Base-by-base conservation (phyloP, 2,329 filamentous ascomycete species). In the Verticillium dahliae region DNA sequence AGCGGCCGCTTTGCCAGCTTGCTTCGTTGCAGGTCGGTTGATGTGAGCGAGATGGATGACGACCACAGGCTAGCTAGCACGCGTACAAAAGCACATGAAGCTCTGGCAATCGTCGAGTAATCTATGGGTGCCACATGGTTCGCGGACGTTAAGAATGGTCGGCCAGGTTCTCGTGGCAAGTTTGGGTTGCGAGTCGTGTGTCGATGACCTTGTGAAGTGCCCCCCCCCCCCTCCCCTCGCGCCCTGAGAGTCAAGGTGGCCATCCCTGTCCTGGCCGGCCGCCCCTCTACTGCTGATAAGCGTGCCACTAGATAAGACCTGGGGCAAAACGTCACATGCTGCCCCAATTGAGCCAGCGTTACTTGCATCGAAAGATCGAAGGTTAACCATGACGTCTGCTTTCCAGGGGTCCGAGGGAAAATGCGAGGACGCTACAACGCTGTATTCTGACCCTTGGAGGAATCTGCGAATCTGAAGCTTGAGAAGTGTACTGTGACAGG, bases 161-260 rank as follows among this genome's bases (percentile, higher is more conserved):
- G 45, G 18, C 45, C 45, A 52, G 22, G 45, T 9, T 27, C 45
- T 52, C 7, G 27, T 5, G 9, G 18, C 18, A 18, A 52, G 45
- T 4, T 52, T 22, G 45, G 45, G 18, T 52, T 14, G 22, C 45
- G 45, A 52, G 45, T 52, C 45, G 45, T 52, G 45, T 52, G 45
- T 52, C 22, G 45, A 18, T 52, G 45, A 18, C 45, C 18, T 18
- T n/a, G 18, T 11, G 45, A 68, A 31, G 27, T 31, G 61, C 77
- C 75, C 74, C 69, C 74, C 63, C 68, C 70, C 58, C 66, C n/a
- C n/a, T n/a, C 70, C 62, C 75, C 75, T 65, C 73, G 72, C 65
- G 70, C 72, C 22, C 45, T 18, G 27, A 31, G 27, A 31, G 27
- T 31, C 27, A 31, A n/a, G 39, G 39, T 22, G 45, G 10, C 18